Percentiles rank a stretch among this genome's conserved stretches.
These are phyloP conservation scores for Ilyonectria sp. DNA, from an alignment of 2,329 filamentous ascomycete genomes.

Conservation along the genomic window DNA sequence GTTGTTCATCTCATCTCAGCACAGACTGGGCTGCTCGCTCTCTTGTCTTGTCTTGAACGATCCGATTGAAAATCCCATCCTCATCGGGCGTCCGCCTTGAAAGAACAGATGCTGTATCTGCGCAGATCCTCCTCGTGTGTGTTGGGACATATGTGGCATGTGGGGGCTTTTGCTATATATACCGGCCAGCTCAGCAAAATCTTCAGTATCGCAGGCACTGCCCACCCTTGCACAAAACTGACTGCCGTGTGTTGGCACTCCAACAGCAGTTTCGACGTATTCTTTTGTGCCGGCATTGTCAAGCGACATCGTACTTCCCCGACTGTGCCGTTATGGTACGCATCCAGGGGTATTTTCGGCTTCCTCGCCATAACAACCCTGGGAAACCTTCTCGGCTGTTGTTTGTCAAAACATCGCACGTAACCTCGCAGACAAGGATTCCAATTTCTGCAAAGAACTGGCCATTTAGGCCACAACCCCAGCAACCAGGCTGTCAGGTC, in stretches of 20 bases:
- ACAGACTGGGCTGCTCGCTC: slow-evolving; percentile 13
- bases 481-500: slow-evolving; percentile 12
- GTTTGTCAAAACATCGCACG: slow-evolving; percentile 7
- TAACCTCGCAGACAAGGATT: slow-evolving; percentile 16
- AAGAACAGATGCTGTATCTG: background rate
- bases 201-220: background rate
- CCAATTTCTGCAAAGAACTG: slow-evolving; percentile 4
- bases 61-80: slow-evolving; percentile 7
- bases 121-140: background rate
- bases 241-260: background rate
- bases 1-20: slow-evolving; percentile 7
- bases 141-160: background rate
- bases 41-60: slow-evolving; percentile 2
- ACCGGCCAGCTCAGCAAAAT: slow-evolving; percentile 6
- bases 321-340: background rate
- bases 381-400: slow-evolving; percentile 9
- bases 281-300: slow-evolving; percentile 12
- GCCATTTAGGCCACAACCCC: background rate
- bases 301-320: background rate
- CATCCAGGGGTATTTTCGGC: background rate
- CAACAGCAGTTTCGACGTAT: background rate
- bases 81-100: background rate
- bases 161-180: slow-evolving; percentile 6
- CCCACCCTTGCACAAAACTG: background rate
- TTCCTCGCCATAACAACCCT: background rate